A percentile compares a stretch with the other conserved stretches of the same genome.
Evolutionary conservation across 495 filamentous ascomycete species (phyloP).

Genomic region (Parachaetomium inaequale): DNA sequence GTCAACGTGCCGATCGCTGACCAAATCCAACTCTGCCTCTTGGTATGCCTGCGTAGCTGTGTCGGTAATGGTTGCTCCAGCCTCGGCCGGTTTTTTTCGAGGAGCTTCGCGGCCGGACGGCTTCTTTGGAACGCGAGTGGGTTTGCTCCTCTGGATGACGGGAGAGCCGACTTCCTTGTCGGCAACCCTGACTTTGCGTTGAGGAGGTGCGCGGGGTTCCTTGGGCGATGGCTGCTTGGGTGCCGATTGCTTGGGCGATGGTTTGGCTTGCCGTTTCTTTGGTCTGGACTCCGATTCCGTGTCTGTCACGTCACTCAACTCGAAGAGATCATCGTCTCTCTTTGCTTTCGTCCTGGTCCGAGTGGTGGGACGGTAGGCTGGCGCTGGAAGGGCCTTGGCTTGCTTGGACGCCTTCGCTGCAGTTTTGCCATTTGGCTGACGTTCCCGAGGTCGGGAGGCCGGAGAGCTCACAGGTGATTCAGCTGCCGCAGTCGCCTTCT

Average conservation of each 20-base stretch:
- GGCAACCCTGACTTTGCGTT: neutral
- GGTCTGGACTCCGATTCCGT: neutral
- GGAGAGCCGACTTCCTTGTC: neutral
- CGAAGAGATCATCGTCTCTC: neutral
- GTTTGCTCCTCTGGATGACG: neutral
- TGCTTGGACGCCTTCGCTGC: neutral
- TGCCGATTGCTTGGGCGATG: neutral
- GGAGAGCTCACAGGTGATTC: neutral
- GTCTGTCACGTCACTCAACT: slow-evolving; percentile 11
- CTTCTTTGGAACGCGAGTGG: neutral
- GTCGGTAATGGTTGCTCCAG: too few relatives aligned
- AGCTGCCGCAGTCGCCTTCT: neutral
- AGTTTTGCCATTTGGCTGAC: neutral
- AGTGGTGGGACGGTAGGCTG: neutral
- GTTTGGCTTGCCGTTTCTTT: slow-evolving; percentile 3
- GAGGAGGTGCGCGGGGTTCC: neutral
- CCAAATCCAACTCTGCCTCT: neutral
- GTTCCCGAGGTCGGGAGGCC: neutral
- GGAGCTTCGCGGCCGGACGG: neutral
- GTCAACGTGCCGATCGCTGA: neutral
- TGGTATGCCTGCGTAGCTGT: neutral
- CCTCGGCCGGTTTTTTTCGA: neutral
- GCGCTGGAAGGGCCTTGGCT: neutral
- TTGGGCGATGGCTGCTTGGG: neutral
- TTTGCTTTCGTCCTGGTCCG: neutral